Percentiles rank a stretch among this genome's conserved stretches.
Conservation (phyloP, 768 basidiomycete genomes). For the Xerocomus brunneocitrinus region DNA sequence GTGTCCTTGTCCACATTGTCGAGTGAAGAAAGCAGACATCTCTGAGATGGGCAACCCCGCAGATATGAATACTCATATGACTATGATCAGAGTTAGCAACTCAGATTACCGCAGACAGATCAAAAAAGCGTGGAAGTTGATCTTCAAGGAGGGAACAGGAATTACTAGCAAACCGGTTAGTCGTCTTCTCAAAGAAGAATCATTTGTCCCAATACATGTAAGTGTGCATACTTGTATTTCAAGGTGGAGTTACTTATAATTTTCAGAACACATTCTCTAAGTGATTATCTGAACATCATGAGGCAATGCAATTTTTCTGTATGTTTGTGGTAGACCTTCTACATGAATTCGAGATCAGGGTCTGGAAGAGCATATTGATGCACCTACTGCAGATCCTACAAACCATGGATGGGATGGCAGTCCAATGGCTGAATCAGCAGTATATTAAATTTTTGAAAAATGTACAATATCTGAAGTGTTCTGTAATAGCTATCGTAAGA, state of each 20-base stretch:
- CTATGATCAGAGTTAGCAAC: neutral
- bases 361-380: neutral
- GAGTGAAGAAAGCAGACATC: neutral
- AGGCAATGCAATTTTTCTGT: neutral
- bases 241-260: neutral
- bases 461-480: no score
- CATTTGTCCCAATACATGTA: no score
- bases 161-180: no score
- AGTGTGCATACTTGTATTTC: no score
- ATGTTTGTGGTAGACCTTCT: neutral
- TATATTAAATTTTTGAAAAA: no score
- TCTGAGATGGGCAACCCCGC: neutral
- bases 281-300: neutral
- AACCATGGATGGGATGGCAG: neutral
- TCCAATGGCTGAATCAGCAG: neutral
- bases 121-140: no score
- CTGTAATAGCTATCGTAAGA: neutral
- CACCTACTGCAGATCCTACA: neutral
- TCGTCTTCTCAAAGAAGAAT: neutral
- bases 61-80: neutral
- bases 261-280: neutral
- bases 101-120: neutral
- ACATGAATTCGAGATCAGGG: neutral
- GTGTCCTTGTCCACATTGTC: slow-evolving; percentile 1
- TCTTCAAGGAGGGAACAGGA: no score